A percentile compares a stretch with the other conserved stretches of the same genome.
These are phyloP conservation scores for Solanum ossicruentum DNA, from an alignment of 257 asterid genomes.

Conservation along the genomic window DNA sequence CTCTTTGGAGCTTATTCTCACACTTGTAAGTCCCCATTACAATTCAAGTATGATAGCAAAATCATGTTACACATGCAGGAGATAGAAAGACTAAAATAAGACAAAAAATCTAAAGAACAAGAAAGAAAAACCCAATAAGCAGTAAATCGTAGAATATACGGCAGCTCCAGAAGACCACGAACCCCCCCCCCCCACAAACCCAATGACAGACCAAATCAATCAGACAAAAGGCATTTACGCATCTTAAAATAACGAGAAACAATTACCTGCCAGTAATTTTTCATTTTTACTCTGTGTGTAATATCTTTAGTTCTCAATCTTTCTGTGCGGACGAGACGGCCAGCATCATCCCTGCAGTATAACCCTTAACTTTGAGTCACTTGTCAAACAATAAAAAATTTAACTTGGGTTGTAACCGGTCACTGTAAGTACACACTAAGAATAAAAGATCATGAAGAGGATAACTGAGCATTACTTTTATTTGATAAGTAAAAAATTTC, in stretches of 20 bases:
- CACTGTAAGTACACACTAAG: not conserved
- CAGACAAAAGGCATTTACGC: not conserved
- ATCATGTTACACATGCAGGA: not conserved
- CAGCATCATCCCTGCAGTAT: conserved; percentile 67
- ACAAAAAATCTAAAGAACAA: not conserved
- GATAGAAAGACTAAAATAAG: not conserved
- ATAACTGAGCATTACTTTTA: not conserved
- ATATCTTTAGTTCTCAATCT: conserved; percentile 79
- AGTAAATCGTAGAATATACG: not conserved
- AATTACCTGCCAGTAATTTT: conserved; percentile 93
- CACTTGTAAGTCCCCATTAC: not conserved
- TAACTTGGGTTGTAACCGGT: not conserved
- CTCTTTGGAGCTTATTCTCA: not conserved
- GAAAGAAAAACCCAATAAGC: not conserved
- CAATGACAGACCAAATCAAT: not conserved
- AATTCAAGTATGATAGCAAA: not conserved
- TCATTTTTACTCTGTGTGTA: conserved; percentile 73
- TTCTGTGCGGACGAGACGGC: conserved; percentile 88
- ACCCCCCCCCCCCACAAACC: not conserved
- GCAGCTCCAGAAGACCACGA: not conserved
- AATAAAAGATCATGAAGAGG: not conserved
- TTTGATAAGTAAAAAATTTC: not conserved
- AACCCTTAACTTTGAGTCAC: not conserved
- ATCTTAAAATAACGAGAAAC: not conserved
- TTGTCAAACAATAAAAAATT: not conserved